These are phyloP conservation scores for Nicotiana rustica DNA, from an alignment of 305 asterid species.

Conservation along the genomic window DNA sequence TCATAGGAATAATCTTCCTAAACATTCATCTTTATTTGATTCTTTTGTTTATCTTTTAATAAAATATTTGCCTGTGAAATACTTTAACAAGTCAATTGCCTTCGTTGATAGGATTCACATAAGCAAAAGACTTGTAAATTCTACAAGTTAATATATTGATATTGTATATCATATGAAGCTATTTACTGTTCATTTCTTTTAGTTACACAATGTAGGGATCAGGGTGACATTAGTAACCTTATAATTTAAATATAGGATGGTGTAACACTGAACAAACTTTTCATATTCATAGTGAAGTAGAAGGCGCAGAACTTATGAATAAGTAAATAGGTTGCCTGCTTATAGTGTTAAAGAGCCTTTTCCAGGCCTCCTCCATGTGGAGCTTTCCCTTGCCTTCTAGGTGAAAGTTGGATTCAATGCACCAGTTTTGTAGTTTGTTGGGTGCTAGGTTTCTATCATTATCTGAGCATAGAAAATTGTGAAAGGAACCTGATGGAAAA, in stretches of 20 bases:
- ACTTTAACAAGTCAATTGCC: not conserved
- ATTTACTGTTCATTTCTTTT: not conserved
- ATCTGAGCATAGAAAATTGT: not conserved
- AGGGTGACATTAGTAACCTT: not conserved
- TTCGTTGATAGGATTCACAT: slow-evolving; percentile 4
- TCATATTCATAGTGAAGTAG: not conserved
- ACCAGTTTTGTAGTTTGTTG: slow-evolving; percentile 5
- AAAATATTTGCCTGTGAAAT: not conserved
- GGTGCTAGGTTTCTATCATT: slow-evolving; percentile 2
- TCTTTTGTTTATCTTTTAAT: not conserved
- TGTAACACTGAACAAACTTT: too few relatives aligned
- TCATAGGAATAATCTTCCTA: not conserved
- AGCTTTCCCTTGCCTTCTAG: not conserved
- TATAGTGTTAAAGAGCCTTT: not conserved
- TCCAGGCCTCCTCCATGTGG: not conserved
- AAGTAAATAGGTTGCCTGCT: not conserved
- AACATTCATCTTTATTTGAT: not conserved
- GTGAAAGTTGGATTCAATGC: not conserved
- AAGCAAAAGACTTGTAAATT: slow-evolving; percentile 2
- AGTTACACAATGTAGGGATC: not conserved
- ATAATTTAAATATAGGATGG: not conserved
- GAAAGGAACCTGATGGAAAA: not conserved
- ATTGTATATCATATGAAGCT: not conserved
- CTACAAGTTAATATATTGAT: not conserved
- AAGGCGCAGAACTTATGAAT: not conserved